Conservation (phyloP, 2,329 filamentous ascomycete species). For the Penicillium aurantiogriseum region DNA sequence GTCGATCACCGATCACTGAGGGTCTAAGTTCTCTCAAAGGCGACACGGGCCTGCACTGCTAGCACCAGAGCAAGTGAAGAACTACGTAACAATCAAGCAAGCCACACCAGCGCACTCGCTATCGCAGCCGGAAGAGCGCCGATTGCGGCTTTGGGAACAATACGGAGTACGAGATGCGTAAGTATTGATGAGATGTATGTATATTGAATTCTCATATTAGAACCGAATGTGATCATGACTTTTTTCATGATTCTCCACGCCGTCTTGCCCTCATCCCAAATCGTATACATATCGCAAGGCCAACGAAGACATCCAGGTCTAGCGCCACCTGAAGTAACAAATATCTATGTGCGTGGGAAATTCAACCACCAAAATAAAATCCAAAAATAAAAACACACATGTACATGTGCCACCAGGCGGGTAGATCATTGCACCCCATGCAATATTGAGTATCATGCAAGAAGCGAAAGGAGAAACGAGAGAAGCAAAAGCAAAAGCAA, state of each 20-base stretch:
- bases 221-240: not conserved
- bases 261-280: not conserved
- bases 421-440: slow-evolving; percentile 1
- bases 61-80: slow-evolving; percentile 28
- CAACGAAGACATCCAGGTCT: not conserved
- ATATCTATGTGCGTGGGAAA: not conserved
- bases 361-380: not conserved
- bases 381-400: not conserved
- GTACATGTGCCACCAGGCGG: not conserved
- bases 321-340: not conserved
- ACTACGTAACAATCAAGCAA: slow-evolving; percentile 25
- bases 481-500: not conserved
- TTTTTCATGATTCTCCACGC: not conserved
- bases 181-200: not conserved
- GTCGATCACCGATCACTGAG: not conserved
- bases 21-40: no score
- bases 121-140: slow-evolving; percentile 29
- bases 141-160: slow-evolving; percentile 22
- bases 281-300: not conserved
- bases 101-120: slow-evolving; percentile 34
- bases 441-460: not conserved
- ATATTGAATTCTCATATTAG: not conserved
- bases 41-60: slow-evolving; percentile 24
- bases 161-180: not conserved
- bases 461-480: not conserved